Evolutionary conservation across 2,329 filamentous ascomycete species (phyloP).

Genomic region (Septoria petroselini): DNA sequence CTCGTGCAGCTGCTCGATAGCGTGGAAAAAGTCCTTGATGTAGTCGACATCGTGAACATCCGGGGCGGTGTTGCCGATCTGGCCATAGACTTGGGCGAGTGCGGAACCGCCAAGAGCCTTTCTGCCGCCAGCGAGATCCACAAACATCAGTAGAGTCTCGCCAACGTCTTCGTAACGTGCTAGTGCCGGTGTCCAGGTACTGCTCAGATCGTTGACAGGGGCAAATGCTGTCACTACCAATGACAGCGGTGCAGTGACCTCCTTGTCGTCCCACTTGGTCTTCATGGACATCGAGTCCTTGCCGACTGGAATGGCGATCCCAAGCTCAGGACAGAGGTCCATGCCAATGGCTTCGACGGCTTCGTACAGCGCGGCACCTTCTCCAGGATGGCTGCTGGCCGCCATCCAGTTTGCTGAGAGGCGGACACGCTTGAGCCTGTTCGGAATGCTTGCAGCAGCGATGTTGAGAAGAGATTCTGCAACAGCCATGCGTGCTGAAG

Average conservation of each 20-base stretch:
- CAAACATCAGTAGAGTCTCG: constrained; percentile 82
- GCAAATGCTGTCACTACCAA: constrained; percentile 89
- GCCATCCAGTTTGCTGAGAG: constrained; percentile 99
- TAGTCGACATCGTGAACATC: constrained; percentile 80
- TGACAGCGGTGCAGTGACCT: constrained; percentile 88
- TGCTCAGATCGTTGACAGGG: constrained; percentile 74
- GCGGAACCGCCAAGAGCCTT: constrained; percentile 87
- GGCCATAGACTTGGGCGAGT: constrained; percentile 81
- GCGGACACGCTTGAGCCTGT: constrained; percentile 73
- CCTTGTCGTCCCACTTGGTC: constrained; percentile 85
- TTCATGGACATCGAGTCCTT: constrained; percentile 99
- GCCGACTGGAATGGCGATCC: constrained; percentile 89
- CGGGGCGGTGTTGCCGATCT: constrained; percentile 79
- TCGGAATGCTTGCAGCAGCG: constrained; percentile 71
- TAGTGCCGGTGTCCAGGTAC: constrained; percentile 91
- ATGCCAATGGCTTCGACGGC: constrained; percentile 90
- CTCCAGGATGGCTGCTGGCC: constrained; percentile 86
- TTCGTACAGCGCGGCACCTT: constrained; percentile 88
- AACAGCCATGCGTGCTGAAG: constrained; percentile 94
- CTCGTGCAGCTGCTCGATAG: constrained; percentile 66
- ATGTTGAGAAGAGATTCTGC: constrained; percentile 92
- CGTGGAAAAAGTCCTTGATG: constrained; percentile 88
- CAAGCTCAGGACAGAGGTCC: constrained; percentile 85
- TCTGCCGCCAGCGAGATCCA: constrained; percentile 79
- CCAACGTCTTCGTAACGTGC: constrained; percentile 80